Evolutionary conservation across 2,329 filamentous ascomycete species (phyloP).

Genomic region (Xylaria sp.): DNA sequence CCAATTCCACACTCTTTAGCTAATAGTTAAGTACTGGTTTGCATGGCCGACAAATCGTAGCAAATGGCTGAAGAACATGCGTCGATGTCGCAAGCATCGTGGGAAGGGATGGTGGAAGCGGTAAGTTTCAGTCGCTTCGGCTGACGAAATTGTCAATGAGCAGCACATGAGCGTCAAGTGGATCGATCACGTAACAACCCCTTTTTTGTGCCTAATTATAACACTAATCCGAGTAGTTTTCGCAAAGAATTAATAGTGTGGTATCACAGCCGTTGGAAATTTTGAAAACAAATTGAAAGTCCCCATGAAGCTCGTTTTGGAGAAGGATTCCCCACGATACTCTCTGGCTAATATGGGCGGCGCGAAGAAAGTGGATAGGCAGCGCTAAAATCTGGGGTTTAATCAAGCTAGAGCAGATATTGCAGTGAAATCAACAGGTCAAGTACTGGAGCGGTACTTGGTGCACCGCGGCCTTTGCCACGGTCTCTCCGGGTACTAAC

Average conservation of each 20-base stretch:
- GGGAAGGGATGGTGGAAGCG: constrained; percentile 29
- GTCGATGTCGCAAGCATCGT: constrained; percentile 32
- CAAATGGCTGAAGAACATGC: constrained; percentile 2
- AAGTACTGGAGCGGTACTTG: constrained; percentile 7
- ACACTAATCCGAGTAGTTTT: constrained; percentile 14
- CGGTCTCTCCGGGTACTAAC: constrained; percentile 32
- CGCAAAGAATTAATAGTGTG: not conserved
- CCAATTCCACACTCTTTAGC: constrained; percentile 29
- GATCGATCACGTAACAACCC: not conserved
- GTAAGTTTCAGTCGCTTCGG: constrained; percentile 22
- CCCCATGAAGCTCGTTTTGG: constrained; percentile 27
- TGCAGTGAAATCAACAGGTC: not conserved
- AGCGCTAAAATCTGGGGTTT: constrained; percentile 37
- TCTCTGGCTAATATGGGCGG: constrained; percentile 23
- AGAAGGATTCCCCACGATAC: constrained; percentile 15
- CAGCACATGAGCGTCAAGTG: constrained; percentile 16
- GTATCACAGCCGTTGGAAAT: constrained; percentile 18
- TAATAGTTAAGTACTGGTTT: constrained; percentile 37
- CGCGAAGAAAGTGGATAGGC: constrained; percentile 18
- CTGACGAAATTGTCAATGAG: constrained; percentile 22
- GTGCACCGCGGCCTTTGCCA: not conserved
- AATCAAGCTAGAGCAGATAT: constrained; percentile 12
- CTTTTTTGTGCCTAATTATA: constrained; percentile 17
- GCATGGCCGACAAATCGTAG: constrained; percentile 17
- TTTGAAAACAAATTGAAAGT: constrained; percentile 12